These are phyloP conservation scores for Rhizoclosmatium globosum DNA, from an alignment of 192 early-diverging fungal species.

Conservation along the genomic window DNA sequence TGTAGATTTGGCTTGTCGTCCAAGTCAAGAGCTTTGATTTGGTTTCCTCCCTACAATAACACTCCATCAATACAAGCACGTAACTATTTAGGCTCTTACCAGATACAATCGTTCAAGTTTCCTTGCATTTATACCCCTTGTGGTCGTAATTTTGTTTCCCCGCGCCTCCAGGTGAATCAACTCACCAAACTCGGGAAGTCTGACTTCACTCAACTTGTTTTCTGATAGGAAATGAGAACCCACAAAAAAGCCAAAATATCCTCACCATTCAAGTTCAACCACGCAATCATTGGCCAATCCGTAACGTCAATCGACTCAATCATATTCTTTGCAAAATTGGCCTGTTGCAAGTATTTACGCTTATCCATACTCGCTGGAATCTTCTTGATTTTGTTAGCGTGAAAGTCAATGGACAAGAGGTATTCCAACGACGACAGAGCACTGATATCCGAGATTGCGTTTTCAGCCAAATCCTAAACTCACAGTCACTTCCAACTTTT, in stretches of 20 bases:
- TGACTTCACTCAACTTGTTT: conserved; percentile 51
- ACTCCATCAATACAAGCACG: neutral
- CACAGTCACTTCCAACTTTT: neutral
- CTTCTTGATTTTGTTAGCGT: conserved; percentile 47
- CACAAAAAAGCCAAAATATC: neutral
- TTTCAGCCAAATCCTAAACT: conserved; percentile 53
- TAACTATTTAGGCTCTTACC: conserved; percentile 19
- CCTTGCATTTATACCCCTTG: conserved; percentile 38
- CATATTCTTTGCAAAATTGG: conserved; percentile 56
- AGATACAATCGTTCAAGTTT: conserved; percentile 65
- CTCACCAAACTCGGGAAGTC: conserved; percentile 51
- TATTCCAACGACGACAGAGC: conserved; percentile 52
- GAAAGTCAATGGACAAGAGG: conserved; percentile 55
- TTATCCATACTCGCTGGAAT: conserved; percentile 54
- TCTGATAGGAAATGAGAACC: conserved; percentile 35
- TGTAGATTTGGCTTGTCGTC: conserved; percentile 51
- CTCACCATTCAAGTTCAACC: conserved; percentile 61
- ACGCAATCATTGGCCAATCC: conserved; percentile 53
- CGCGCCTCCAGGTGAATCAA: conserved; percentile 57
- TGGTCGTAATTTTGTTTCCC: conserved; percentile 49
- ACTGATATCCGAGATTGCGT: conserved; percentile 50
- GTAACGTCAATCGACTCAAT: conserved; percentile 45
- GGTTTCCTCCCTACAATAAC: conserved; percentile 47
- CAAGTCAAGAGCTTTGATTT: conserved; percentile 47
- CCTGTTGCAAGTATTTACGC: conserved; percentile 59